Evolutionary conservation across 768 basidiomycete genomes (phyloP).

Genomic region (Russula sp.): DNA sequence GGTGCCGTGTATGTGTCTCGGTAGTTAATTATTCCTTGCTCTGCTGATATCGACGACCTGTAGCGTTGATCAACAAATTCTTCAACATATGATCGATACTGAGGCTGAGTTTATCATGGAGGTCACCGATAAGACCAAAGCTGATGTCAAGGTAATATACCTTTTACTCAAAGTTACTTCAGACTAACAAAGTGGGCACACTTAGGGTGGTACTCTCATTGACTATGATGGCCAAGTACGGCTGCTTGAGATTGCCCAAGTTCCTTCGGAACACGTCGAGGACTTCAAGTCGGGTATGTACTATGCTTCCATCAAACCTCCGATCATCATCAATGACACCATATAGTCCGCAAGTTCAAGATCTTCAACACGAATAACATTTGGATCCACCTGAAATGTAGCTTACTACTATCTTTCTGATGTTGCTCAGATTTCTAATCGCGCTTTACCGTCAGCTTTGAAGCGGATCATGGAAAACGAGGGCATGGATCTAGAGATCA

Average conservation of each 20-base stretch:
- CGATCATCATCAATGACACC: constrained; percentile 13
- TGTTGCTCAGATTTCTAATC: neutral
- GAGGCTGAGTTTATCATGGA: constrained; percentile 90
- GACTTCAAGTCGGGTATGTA: constrained; percentile 80
- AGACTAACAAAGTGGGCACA: constrained; percentile 7
- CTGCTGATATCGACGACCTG: constrained; percentile 1
- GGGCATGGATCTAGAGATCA: constrained; percentile 89
- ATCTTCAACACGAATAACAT: constrained; percentile 88
- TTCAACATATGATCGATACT: constrained; percentile 81
- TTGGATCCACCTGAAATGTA: constrained; percentile 76
- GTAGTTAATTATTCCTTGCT: neutral
- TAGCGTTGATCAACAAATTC: constrained; percentile 49
- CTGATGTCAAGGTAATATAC: constrained; percentile 52
- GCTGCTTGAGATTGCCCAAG: constrained; percentile 91
- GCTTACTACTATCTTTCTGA: neutral
- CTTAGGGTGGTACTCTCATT: constrained; percentile 79
- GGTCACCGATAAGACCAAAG: constrained; percentile 96
- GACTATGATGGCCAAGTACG: constrained; percentile 88
- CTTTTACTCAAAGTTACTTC: neutral
- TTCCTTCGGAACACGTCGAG: constrained; percentile 88
- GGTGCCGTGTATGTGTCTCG: constrained; percentile 72
- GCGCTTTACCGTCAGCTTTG: constrained; percentile 52
- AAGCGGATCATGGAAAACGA: constrained; percentile 85
- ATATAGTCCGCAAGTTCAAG: constrained; percentile 81
- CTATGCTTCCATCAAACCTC: constrained; percentile 1